Conservation (phyloP, 208 protist genomes). For the Acanthamoeba triangularis region DNA sequence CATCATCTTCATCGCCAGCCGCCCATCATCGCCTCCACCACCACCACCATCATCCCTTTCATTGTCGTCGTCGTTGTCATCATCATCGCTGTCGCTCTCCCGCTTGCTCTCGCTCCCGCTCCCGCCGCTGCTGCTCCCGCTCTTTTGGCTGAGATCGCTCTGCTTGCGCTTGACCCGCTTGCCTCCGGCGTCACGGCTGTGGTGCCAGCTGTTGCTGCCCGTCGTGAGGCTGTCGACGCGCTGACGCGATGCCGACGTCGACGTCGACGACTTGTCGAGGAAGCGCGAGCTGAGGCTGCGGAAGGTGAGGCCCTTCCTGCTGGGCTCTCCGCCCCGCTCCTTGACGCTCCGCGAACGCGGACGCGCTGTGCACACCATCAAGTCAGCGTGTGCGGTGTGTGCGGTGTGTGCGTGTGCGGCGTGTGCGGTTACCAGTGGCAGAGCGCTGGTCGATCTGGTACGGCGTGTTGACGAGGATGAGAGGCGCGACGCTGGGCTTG, state of each 20-base stretch:
- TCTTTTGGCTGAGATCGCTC: neutral
- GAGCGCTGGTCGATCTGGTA: conserved; percentile 22
- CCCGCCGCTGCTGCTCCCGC: neutral
- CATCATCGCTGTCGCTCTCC: neutral
- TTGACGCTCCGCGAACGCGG: conserved; percentile 21
- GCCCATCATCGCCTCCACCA: too few species aligned
- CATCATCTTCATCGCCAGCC: neutral
- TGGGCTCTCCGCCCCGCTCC: neutral
- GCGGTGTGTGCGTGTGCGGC: too few species aligned
- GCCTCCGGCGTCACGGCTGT: neutral
- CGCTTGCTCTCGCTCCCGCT: neutral
- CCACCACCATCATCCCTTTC: too few species aligned
- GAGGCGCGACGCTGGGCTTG: neutral
- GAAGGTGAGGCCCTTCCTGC: neutral
- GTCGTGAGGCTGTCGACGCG: neutral
- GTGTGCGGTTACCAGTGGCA: neutral
- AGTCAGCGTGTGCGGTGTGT: neutral
- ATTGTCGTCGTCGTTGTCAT: neutral
- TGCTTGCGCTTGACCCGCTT: neutral
- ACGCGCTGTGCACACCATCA: neutral
- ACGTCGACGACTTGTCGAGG: neutral
- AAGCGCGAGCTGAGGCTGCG: conserved; percentile 39
- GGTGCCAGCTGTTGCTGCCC: neutral
- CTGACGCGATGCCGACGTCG: neutral
- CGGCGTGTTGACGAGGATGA: neutral